Evolutionary conservation across 208 protist genomes (phyloP).

Genomic region (Endotrypanum monterogeii): DNA sequence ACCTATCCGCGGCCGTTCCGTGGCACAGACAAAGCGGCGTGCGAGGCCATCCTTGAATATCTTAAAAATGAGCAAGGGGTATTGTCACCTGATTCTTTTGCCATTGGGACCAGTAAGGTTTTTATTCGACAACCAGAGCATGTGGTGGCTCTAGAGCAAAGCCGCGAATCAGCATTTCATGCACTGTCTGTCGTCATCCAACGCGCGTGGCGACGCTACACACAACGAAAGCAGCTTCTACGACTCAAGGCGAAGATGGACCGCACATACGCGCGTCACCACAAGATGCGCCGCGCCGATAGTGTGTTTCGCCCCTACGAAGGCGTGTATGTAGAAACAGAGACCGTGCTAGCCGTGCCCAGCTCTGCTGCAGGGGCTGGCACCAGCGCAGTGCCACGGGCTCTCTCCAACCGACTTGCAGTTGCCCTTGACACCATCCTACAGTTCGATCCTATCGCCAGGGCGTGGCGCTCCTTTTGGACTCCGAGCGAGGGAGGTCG

Average conservation of each 20-base stretch:
- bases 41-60: constrained; percentile 66
- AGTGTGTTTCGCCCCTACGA: constrained; percentile 79
- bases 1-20: constrained; percentile 84
- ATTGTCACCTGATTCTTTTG: constrained; percentile 24
- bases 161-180: constrained; percentile 83
- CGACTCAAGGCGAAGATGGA: constrained; percentile 51
- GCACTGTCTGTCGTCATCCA: constrained; percentile 86
- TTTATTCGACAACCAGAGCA: constrained; percentile 95
- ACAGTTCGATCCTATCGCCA: constrained; percentile 57
- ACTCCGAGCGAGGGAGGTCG: constrained; percentile 35
- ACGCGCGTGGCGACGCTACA: constrained; percentile 75
- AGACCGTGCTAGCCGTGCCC: constrained; percentile 23
- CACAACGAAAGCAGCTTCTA: constrained; percentile 58
- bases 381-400: constrained; percentile 24
- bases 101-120: constrained; percentile 92
- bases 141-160: constrained; percentile 88
- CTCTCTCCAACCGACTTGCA: constrained; percentile 33
- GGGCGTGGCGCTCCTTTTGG: constrained; percentile 65
- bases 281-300: constrained; percentile 71
- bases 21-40: constrained; percentile 69
- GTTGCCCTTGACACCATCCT: constrained; percentile 31
- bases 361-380: constrained; percentile 8
- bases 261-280: constrained; percentile 38
- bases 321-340: constrained; percentile 71
- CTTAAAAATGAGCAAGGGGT: constrained; percentile 37